Evolutionary conservation across 768 basidiomycete genomes (phyloP).

Genomic region (Tricholomella constricta): DNA sequence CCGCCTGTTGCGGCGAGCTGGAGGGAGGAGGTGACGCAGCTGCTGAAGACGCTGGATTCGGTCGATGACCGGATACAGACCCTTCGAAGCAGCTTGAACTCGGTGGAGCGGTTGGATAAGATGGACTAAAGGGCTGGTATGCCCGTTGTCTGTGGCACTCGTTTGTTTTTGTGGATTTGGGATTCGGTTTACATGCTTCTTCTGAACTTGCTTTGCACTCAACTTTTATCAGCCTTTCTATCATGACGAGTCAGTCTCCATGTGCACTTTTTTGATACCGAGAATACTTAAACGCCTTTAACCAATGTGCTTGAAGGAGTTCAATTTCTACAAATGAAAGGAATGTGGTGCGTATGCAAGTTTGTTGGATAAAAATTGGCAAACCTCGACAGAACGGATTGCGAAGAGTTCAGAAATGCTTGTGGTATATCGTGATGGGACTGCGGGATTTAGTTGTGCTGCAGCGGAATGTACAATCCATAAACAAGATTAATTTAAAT

Average conservation of each 20-base stretch:
- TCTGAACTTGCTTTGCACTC: neutral
- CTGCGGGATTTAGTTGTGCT: neutral
- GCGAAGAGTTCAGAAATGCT: neutral
- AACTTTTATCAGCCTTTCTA: neutral
- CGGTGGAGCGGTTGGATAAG: conserved; percentile 11
- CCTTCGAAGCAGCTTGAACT: conserved; percentile 44
- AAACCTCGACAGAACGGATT: too few species aligned
- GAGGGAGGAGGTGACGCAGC: conserved; percentile 48
- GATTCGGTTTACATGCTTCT: conserved; percentile 3
- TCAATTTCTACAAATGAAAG: too few species aligned
- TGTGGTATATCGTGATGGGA: neutral
- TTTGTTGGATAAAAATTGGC: too few species aligned
- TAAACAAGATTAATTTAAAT: conserved; percentile 22
- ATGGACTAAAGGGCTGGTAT: conserved; percentile 8
- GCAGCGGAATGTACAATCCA: conserved; percentile 12
- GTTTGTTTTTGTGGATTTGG: neutral
- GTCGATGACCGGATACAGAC: conserved; percentile 57
- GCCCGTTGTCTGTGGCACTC: neutral
- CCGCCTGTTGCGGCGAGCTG: conserved; percentile 21
- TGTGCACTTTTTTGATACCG: too few species aligned
- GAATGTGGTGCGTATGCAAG: too few species aligned
- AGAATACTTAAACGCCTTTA: too few species aligned
- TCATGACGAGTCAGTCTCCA: too few species aligned
- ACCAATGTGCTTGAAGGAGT: too few species aligned
- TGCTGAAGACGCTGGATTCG: conserved; percentile 53